Evolutionary conservation across 768 basidiomycete genomes (phyloP).

Genomic region (Daedaleopsis nitida): DNA sequence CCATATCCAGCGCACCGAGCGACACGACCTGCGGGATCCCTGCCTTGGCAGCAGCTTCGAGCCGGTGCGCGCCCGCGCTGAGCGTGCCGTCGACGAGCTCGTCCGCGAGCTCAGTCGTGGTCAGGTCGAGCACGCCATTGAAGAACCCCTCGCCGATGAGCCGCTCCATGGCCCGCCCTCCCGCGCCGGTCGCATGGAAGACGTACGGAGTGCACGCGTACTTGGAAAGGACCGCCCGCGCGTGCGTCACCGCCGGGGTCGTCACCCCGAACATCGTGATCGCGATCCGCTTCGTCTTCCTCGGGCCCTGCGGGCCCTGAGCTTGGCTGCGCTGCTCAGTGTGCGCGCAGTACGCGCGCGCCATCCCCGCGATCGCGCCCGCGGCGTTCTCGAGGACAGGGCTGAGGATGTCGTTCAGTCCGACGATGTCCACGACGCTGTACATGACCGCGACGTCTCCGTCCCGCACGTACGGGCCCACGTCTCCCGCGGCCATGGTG

Average conservation of each 20-base stretch:
- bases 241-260: constrained; percentile 24
- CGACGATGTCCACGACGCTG: constrained; percentile 25
- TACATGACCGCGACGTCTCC: constrained; percentile 22
- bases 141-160: constrained; percentile 18
- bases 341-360: constrained; percentile 15
- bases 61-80: constrained; percentile 23
- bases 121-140: constrained; percentile 24
- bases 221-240: constrained; percentile 16
- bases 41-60: constrained; percentile 15
- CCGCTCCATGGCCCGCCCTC: constrained; percentile 22
- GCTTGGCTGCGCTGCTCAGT: not conserved
- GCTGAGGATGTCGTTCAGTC: constrained; percentile 24
- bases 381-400: constrained; percentile 24
- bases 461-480: constrained; percentile 19
- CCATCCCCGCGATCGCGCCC: constrained; percentile 24
- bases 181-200: constrained; percentile 24
- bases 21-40: constrained; percentile 25
- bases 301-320: not conserved
- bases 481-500: constrained; percentile 26
- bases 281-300: constrained; percentile 13
- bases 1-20: constrained; percentile 26
- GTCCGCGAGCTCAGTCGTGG: constrained; percentile 25
- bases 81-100: constrained; percentile 23
- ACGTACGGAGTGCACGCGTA: constrained; percentile 24
- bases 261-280: constrained; percentile 28